Base-by-base conservation (phyloP, 345 rosid species). In the Eucalyptus tenuipes region DNA sequence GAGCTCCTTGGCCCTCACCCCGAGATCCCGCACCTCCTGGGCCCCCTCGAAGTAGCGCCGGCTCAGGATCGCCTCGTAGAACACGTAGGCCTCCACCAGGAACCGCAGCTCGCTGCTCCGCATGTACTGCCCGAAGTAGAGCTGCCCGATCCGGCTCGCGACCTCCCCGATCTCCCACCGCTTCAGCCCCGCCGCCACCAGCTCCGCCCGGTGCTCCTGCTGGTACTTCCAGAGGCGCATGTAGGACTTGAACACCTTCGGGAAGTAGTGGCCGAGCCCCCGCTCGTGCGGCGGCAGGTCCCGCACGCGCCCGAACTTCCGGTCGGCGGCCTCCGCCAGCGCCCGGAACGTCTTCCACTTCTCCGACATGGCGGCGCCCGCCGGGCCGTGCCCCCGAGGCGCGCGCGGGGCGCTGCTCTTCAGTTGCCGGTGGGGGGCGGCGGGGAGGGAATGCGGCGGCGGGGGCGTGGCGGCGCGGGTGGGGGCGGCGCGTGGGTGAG, bases 141-240 rank as follows among this genome's bases (percentile, higher is more conserved):
- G 95, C 96, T 98, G 99, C 47, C 99, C 99, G 95, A 98, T 98
- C 91, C 99, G 97, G 92, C 99, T 94, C 22, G 99, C 99, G 95
- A 98, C 96, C 96, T 98, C 99, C 49, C 99, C 99, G 87, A 98
- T 97, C 91, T 98, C 99, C 99, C 99, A 98, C 24, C 99, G 96
- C 90, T 94, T 94, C 86, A 97, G 91, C 40, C 99, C 99, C n/a
- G 96, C 90, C 12, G 91, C 93, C 8, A 98, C 94, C 44, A 98
- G 97, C 90, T 89, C 92, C 7, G 94, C 25, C 90, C 99, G 91
- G 92, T 97, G 91, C 44, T 93, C 95, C 81, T 97, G 99, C 95
- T 98, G 99, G 93, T 92, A 97, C 94, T 93, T 98, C 99, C 99
- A 98, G 7, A 98, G 93, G 57, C 97, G 93, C 99, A 95, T 96